Evolutionary conservation across 2,329 filamentous ascomycete genomes (phyloP).

Genomic region (Dactylonectria macrodidyma): DNA sequence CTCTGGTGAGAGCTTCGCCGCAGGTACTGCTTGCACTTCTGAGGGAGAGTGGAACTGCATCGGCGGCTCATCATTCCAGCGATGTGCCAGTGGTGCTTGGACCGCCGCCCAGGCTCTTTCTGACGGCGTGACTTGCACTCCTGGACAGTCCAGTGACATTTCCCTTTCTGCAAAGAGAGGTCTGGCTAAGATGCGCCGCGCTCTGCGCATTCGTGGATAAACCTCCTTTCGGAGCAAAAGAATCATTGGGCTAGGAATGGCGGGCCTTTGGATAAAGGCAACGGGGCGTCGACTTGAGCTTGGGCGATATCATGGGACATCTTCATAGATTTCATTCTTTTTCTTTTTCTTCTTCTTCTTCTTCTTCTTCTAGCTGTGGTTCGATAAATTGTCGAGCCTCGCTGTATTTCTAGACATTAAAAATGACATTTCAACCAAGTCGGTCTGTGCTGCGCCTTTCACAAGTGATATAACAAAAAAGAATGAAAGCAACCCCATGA

Average conservation of each 20-base stretch:
- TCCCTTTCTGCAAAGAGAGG: slow-evolving; percentile 49
- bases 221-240: neutral
- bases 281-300: neutral
- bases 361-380: neutral
- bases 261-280: neutral
- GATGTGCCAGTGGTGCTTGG: slow-evolving; percentile 68
- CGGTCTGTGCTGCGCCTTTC: neutral
- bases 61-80: slow-evolving; percentile 65
- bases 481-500: no score
- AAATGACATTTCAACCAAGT: slow-evolving; percentile 1
- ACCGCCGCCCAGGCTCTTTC: slow-evolving; percentile 60
- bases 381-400: neutral
- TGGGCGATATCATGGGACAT: neutral
- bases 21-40: slow-evolving; percentile 61
- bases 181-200: slow-evolving; percentile 47
- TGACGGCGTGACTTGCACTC: slow-evolving; percentile 60
- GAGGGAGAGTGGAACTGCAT: slow-evolving; percentile 71
- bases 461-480: no score
- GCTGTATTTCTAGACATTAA: slow-evolving; percentile 3
- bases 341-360: neutral
- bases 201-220: slow-evolving; percentile 37
- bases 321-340: slow-evolving; percentile 7
- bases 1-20: slow-evolving; percentile 51
- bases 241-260: neutral
- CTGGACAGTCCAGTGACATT: slow-evolving; percentile 58